Base-by-base conservation (phyloP, 2,329 filamentous ascomycete species). In the Arthrobotrys megalospora region DNA sequence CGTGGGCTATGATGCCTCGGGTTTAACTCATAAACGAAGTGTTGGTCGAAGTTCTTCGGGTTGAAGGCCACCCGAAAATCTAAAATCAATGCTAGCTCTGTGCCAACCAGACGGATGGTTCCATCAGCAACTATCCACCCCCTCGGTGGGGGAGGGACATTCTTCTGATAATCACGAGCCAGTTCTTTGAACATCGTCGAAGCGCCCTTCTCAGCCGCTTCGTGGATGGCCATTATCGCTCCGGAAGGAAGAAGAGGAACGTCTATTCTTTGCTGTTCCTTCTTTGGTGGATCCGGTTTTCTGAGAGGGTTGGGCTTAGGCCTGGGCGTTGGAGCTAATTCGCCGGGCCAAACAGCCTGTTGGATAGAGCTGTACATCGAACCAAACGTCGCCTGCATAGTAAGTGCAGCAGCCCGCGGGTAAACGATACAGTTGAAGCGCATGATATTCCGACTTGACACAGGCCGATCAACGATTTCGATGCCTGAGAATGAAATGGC, bases 61-160 rank as follows among this genome's bases (percentile, higher is more conserved):
- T 79, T 69, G 58, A 79, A 69, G 4, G 76, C 76, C 6, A 73
- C 76, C 34, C 63, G 68, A 38, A 73, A 79, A 36, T 79, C 76
- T 16, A 79, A 41, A 34, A 79, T 71, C 24, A 79, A 16, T 6
- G 55, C 69, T 1, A 67, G n/a, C 45, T 79, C 70, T 4, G 69
- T 69, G 19, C 76, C 76, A 48, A 79, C 68, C 3, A 79, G 10
- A 19, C 70, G 63, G 6, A 79, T 43, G 1, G 70, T 75, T 28
- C 76, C 76, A 36, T 79, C 76, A 11, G 76, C 76, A 32, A 79
- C 24, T 16, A 75, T 47, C 76, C 68, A 73, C 8, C 76, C 76
- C 45, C 76, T 64, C 3, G 76, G 76, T 7, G 76, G 76, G 1
- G 68, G 76, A n/a, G 76, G 76, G 8, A 65, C 28, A 21, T 75